A percentile compares a stretch with the other conserved stretches of the same genome.
phyloP scores from a whole-genome alignment of 192 early-diverging fungal genomes.

The Backusella liffmaniae region DNA sequence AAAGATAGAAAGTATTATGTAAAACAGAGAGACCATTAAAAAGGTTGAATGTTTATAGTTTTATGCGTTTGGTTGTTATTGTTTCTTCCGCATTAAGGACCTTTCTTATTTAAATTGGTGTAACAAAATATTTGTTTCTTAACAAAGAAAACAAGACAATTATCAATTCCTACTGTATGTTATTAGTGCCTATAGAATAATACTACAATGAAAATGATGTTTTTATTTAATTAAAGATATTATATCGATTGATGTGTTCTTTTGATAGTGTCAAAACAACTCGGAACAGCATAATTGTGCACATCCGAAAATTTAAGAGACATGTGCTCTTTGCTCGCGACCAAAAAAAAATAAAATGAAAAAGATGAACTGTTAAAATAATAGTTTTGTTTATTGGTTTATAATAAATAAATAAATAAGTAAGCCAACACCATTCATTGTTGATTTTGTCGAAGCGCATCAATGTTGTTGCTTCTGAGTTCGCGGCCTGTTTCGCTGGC shows the following conservation, averaged over 20 bases:
- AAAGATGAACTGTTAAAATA: too few species aligned
- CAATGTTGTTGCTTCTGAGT: not conserved
- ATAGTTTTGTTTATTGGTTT: not conserved
- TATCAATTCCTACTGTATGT: not conserved
- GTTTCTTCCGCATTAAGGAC: not conserved
- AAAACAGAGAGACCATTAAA: not conserved
- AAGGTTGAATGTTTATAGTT: conserved; percentile 6
- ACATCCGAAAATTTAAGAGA: not conserved
- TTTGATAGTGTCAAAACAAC: not conserved
- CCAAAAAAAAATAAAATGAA: too few species aligned
- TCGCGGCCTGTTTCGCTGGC: not conserved
- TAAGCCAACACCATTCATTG: not conserved
- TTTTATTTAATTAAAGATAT: not conserved
- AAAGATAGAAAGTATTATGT: not conserved
- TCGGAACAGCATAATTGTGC: not conserved
- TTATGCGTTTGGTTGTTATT: conserved; percentile 2
- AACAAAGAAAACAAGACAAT: not conserved
- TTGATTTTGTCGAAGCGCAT: not conserved
- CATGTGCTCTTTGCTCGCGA: not conserved
- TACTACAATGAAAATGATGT: not conserved
- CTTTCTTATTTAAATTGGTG: not conserved
- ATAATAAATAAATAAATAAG: not conserved
- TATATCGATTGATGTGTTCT: not conserved
- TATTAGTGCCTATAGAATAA: not conserved
- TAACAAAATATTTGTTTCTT: not conserved